phyloP scores from a whole-genome alignment of 345 rosid genomes.

The Alliaria petiolata region DNA sequence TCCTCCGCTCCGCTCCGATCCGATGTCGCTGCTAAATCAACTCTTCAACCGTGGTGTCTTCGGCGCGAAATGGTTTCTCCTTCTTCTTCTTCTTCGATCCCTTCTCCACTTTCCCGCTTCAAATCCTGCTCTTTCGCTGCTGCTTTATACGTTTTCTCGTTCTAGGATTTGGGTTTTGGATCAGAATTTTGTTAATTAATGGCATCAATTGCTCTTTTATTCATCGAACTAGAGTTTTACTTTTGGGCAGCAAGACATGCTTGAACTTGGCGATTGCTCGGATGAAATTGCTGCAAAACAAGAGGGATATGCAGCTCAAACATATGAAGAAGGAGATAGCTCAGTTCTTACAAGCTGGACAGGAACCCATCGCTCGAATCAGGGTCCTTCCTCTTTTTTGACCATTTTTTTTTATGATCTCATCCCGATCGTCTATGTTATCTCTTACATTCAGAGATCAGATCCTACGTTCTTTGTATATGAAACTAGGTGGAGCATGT shows the following conservation, averaged over 20 bases:
- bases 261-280: conserved; percentile 76
- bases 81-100: neutral
- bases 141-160: neutral
- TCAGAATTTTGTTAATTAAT: neutral
- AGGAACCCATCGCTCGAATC: conserved; percentile 92
- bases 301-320: conserved; percentile 87
- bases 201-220: neutral
- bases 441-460: neutral
- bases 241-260: conserved; percentile 65
- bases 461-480: neutral
- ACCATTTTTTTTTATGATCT: neutral
- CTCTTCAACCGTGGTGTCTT: conserved; percentile 92
- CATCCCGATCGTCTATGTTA: neutral
- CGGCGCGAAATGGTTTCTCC: conserved; percentile 64
- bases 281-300: conserved; percentile 81
- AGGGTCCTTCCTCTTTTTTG: conserved; percentile 45
- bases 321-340: conserved; percentile 95
- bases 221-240: neutral
- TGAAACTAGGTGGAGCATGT: conserved; percentile 87
- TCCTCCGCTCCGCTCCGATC: conserved; percentile 5
- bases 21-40: conserved; percentile 87
- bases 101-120: neutral
- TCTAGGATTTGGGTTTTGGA: conserved; percentile 7
- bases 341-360: conserved; percentile 88
- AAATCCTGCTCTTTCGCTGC: neutral